Base-by-base conservation (phyloP, 1,284 basidiomycete genomes). In the Vanrija pseudolonga region DNA sequence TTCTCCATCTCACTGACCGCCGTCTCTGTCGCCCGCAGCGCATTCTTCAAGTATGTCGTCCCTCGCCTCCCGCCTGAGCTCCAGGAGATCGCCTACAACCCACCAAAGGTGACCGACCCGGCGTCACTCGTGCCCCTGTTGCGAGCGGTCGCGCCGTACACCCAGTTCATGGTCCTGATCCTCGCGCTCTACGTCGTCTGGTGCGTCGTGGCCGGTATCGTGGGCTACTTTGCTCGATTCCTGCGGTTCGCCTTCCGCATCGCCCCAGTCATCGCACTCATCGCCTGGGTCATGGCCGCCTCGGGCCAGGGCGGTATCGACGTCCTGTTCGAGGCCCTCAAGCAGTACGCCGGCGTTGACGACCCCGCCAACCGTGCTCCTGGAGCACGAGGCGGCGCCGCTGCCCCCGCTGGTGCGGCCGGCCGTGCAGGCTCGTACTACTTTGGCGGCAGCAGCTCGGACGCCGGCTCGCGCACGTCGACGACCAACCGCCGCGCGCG, bases 301-400 rank as follows among this genome's bases (percentile, higher is more conserved):
- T 68, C 65, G 4, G 73, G 69, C 17, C 73, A 74, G 50, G 73
- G 71, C 36, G 61, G 64, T 15, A 64, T 73, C 47, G 65, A 64
- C 24, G 70, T 73, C 36, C 42, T 73, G 32, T 61, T 68, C 20
- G 63, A 67, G 36, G 48, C 69, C 6, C 64, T 66, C 18, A 70
- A 71, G 56, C 61, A 68, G 42, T 72, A 63, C 47, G 56, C 64
- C 5, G 72, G 72, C 18, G 36, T 70, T 8, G 48, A 41, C 6
- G 36, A 41, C 26, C 47, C 26, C 5, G 51, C 36, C 7, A 47
- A 38, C 8, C 47, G 45, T 2, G 45, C 39, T 2, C 39, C n/a
- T 6, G 32, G 32, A 9, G 32, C 32, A 12, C 38, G 38, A 18
- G 20, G 7, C 19, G 18, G 11, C 45, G 51, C 45, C 38, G 51